These are phyloP conservation scores for Aspergillus coremiiformis DNA, from an alignment of 495 filamentous ascomycete genomes.

Conservation along the genomic window DNA sequence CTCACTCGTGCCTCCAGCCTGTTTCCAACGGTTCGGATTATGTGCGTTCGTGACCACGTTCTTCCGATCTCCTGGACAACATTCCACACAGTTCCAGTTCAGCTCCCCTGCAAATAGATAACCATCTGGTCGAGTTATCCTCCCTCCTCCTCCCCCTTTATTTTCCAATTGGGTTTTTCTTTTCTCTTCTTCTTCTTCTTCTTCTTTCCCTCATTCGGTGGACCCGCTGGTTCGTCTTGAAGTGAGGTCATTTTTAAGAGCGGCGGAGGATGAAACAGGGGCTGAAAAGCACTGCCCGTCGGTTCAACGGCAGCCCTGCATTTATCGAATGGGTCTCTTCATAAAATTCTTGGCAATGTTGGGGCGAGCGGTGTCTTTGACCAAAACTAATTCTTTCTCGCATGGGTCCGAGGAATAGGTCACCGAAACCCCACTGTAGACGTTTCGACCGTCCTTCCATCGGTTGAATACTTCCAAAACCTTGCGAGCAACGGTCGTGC, in stretches of 20 bases:
- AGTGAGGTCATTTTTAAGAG: not conserved
- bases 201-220: not conserved
- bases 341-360: constrained; percentile 10
- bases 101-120: constrained; percentile 1
- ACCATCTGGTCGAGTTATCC: not conserved
- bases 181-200: not conserved
- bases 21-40: not conserved
- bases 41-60: constrained; percentile 1
- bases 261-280: not conserved
- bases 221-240: not conserved
- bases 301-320: not conserved
- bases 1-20: not conserved
- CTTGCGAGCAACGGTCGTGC: constrained; percentile 25
- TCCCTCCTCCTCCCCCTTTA: constrained; percentile 1
- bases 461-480: constrained; percentile 23
- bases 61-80: not conserved
- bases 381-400: constrained; percentile 26
- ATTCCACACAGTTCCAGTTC: constrained; percentile 7
- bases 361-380: constrained; percentile 14
- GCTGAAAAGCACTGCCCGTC: not conserved
- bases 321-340: constrained; percentile 13
- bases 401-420: constrained; percentile 32
- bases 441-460: constrained; percentile 18
- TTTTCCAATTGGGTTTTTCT: not conserved
- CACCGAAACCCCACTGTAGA: constrained; percentile 25